Evolutionary conservation across 164 flowering plant genomes (phyloP), one percentile per base, ranked within the genome.

Genomic region (Hamamelis virginiana): DNA sequence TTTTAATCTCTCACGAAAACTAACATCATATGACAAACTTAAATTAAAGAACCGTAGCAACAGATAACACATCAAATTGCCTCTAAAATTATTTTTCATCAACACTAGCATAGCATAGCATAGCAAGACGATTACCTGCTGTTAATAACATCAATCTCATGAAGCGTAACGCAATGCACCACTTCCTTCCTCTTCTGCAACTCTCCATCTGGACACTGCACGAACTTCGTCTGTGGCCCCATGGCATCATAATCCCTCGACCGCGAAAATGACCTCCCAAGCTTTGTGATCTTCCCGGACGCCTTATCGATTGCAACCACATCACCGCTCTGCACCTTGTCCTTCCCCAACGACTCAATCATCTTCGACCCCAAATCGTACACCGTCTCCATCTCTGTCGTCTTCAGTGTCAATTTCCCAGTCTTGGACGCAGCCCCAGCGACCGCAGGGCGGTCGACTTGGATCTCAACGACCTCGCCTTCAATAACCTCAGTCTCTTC

Each of bases 171-270:
- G 44, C 90, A 88, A 80, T 95, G 97, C 72, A 95, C 95, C 22
- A 92, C 90, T 82, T 92, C 98, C 82, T 92, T 95, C 80, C 98
- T 77, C 87, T 95, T 95, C 96, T 95, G 98, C 84, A 95, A 69
- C 89, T 95, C 98, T 50, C 98, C 98, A 65, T 92, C 97, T 0
- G 98, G 98, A 72, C 97, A 95, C 69, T 95, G 97, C 64, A 95
- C 92, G 52, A 95, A 95, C 87, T 92, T 95, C 5, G 90, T 87
- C 72, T 87, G 91, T 0, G 94, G 89, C 0, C 98, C 97, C 86
- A 95, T 79, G 1, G 97, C 97, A 73, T 95, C 98, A 15, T 88
- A 92, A 65, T 95, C 98, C 79, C 96, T 83, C 1, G 91, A 84
- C 89, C 98, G 74, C 28, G 96, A 71, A 69, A 91, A 92, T 8